Evolutionary conservation across 495 filamentous ascomycete species (phyloP), one percentile per base, ranked within the genome.

Genomic region (Lasiosphaeria hispida): DNA sequence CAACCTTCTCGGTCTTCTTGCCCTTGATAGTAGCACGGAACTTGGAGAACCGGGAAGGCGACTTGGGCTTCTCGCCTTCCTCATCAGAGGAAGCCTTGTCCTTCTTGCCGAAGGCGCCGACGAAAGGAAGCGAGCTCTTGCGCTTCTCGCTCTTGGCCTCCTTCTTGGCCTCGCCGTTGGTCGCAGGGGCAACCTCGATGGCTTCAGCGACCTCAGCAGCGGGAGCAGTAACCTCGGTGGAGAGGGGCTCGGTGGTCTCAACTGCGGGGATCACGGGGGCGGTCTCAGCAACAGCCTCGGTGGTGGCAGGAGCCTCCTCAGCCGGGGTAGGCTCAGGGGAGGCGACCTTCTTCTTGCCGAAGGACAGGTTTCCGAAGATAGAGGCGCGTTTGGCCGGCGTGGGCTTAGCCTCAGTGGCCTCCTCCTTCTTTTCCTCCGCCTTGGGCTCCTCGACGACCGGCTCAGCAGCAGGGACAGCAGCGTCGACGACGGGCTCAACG

Each of bases 241-340:
- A 77, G n/a, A 82, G 70, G 41, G 80, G 80, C 70, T 79, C 77
- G 41, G 70, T 76, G 50, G 79, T 76, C 73, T 82, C 80, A n/a
- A 82, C 79, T 48, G 78, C 76, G 1, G 81, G 81, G 64, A 83
- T 82, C 60, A 82, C 80, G 8, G 81, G 81, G 23, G 81, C 81
- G 34, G 71, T 76, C 74, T 82, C 80, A 42, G 76, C 72, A 44
- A 80, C 78, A 9, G 77, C 64, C 71, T 82, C 80, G 35, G 74
- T 58, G 55, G 68, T 61, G 40, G 70, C 60, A 30, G 73, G 54
- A 19, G 62, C 38, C 60, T 71, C 68, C 55, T 77, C 73, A 10
- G 71, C 65, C 19, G 69, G 63, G 52, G 71, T 55, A 17, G 66
- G 60, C 59, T 75, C 75, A 55, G 77, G 70, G 4, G 72, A 53